These are phyloP conservation scores for Fusarium verrucosum DNA, from an alignment of 2,329 filamentous ascomycete genomes.

Conservation along the genomic window DNA sequence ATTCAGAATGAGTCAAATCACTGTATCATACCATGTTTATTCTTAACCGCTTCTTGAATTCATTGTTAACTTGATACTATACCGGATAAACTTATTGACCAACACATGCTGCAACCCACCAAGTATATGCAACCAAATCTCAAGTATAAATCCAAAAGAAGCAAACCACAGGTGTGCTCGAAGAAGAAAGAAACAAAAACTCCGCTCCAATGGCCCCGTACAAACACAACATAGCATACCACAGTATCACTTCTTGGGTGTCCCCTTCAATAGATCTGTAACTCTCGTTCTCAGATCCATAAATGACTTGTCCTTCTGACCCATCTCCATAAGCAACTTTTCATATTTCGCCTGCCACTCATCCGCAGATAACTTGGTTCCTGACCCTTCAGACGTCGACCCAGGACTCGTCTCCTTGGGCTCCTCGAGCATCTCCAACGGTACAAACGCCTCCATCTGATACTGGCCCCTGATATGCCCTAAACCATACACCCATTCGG, in stretches of 20 bases:
- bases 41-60: constrained; percentile 5
- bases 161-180: constrained; percentile 1
- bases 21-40: background rate
- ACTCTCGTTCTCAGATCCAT: constrained; percentile 55
- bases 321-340: constrained; percentile 67
- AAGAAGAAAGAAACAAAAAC: background rate
- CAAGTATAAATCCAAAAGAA: background rate
- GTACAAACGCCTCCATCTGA: constrained; percentile 60
- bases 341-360: constrained; percentile 64
- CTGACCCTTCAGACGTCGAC: constrained; percentile 20
- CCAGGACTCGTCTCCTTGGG: constrained; percentile 29
- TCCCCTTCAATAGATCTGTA: constrained; percentile 49
- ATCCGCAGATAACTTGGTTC: constrained; percentile 45
- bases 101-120: background rate
- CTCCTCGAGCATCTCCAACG: constrained; percentile 54
- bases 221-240: background rate
- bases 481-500: constrained; percentile 65
- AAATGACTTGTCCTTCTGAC: constrained; percentile 65
- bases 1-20: background rate
- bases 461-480: constrained; percentile 64
- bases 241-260: constrained; percentile 34
- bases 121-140: background rate
- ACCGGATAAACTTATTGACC: background rate
- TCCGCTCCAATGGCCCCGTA: background rate
- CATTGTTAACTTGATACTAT: background rate